These are phyloP conservation scores for Starmerella floricola DNA, from an alignment of 805 yeast species.

Conservation along the genomic window DNA sequence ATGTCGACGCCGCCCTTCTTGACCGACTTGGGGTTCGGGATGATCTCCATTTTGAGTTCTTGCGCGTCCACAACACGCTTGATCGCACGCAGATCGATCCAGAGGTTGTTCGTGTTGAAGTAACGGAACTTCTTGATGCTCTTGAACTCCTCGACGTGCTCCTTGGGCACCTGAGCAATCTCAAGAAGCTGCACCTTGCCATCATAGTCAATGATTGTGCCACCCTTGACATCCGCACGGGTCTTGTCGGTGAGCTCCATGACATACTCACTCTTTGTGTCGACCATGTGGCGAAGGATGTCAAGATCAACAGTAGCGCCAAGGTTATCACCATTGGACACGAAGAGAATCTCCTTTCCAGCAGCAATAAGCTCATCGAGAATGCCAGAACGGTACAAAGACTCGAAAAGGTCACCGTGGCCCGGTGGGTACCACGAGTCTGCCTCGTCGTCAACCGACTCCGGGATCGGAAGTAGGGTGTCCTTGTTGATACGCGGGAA, in stretches of 20 bases:
- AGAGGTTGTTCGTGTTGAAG: slow-evolving; percentile 94
- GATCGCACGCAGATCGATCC: slow-evolving; percentile 92
- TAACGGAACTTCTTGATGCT: slow-evolving; percentile 95
- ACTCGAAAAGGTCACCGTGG: slow-evolving; percentile 94
- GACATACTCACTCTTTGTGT: slow-evolving; percentile 81
- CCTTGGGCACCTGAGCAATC: slow-evolving; percentile 97
- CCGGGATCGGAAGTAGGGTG: slow-evolving; percentile 91
- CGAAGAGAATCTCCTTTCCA: slow-evolving; percentile 90
- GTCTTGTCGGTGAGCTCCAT: slow-evolving; percentile 99
- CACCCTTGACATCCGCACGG: slow-evolving; percentile 98
- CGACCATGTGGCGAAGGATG: slow-evolving; percentile 85
- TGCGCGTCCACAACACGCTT: slow-evolving; percentile 80
- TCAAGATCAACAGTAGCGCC: slow-evolving; percentile 95
- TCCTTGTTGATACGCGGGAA: slow-evolving; percentile 93
- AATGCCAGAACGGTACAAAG: slow-evolving; percentile 80
- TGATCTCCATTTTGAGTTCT: slow-evolving; percentile 79
- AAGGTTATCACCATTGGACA: slow-evolving; percentile 94
- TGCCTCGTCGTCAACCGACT: slow-evolving; percentile 53
- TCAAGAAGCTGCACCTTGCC: slow-evolving; percentile 90
- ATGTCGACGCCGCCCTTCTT: slow-evolving; percentile 64
- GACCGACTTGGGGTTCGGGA: slow-evolving; percentile 84
- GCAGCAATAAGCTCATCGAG: slow-evolving; percentile 76
- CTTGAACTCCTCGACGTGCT: slow-evolving; percentile 95
- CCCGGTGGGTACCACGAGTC: slow-evolving; percentile 99
- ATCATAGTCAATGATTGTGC: slow-evolving; percentile 91